Evolutionary conservation across 1,284 basidiomycete genomes (phyloP), one percentile per base, ranked within the genome.

Genomic region (Sporisorium iseilematis-ciliati): DNA sequence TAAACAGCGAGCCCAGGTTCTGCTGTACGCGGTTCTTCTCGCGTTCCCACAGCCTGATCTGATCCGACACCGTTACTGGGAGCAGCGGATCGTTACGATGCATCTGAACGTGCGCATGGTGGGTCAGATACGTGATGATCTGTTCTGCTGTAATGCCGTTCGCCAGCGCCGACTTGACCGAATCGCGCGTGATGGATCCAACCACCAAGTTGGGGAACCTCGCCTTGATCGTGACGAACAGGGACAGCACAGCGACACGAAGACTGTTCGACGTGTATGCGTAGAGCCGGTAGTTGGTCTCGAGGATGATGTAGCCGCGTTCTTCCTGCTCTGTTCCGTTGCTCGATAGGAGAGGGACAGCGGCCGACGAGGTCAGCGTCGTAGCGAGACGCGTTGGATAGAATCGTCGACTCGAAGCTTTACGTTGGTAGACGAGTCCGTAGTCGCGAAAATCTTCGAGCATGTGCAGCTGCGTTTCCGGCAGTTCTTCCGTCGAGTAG

Each of bases 31-130:
- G 90, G 85, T 98, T 95, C 86, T 93, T 91, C 87, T 99, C 97
- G 57, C 95, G 88, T 86, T 99, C 96, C 96, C 97, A 99, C 18
- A 99, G 88, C 57, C 97, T 91, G 75, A 99, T 93, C 87, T 99
- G 97, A 87, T 99, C 97, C 79, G 97, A 95, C 0, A 98, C 95
- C 0, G 96, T 97, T 41, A 96, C 93, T 29, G 95, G 95, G 16
- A 97, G 88, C 6, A 97, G 88, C 6, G 94, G 94, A 82, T 93
- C 93, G 86, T 95, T 94, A 86, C 92, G 93, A 82, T 92, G 91
- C 96, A 99, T 99, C 86, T 99, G 96, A 35, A 94, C 92, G 86
- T 99, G 97, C 2, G 96, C 96, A 86, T 99, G 95, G 52, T 92
- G 92, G 23, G 91, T 90, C 48, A 99, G 89, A 85, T 99, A 99